Evolutionary conservation across 495 filamentous ascomycete species (phyloP).

Genomic region (Tuber microsphaerosporum): DNA sequence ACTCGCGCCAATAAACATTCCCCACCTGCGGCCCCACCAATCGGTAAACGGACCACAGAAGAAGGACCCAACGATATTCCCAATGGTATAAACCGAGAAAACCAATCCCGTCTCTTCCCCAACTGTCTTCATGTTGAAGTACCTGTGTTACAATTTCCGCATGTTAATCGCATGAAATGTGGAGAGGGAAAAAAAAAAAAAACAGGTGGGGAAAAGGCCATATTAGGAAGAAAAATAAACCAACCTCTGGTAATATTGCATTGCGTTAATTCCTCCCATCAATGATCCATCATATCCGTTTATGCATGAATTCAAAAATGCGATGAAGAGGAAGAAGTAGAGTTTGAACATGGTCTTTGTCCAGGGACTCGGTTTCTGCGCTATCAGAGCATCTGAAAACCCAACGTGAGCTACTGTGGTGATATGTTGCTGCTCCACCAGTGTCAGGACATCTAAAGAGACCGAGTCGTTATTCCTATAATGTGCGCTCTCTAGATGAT

Average conservation of each 20-base stretch:
- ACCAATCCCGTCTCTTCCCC: conserved; percentile 46
- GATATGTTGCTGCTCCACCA: conserved; percentile 33
- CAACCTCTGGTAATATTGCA: conserved; percentile 44
- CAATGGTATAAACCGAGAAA: conserved; percentile 50
- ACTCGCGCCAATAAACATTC: conserved; percentile 51
- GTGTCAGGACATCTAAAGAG: conserved; percentile 28
- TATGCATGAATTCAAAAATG: conserved; percentile 48
- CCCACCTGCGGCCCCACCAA: conserved; percentile 49
- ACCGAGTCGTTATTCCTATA: conserved; percentile 28
- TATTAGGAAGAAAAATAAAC: conserved; percentile 10
- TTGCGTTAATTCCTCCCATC: conserved; percentile 51
- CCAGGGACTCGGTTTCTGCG: conserved; percentile 43
- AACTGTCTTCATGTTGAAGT: conserved; percentile 34
- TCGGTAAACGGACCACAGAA: conserved; percentile 46
- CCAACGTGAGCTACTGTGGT: conserved; percentile 38
- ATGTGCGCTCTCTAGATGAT: conserved; percentile 27
- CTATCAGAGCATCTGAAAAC: conserved; percentile 37
- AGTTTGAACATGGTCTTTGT: conserved; percentile 44
- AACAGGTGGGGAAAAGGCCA: background rate
- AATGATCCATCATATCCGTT: conserved; percentile 57
- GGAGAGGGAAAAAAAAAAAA: background rate
- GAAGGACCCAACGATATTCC: conserved; percentile 50
- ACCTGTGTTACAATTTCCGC: conserved; percentile 17
- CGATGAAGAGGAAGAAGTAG: conserved; percentile 44
- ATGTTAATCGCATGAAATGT: conserved; percentile 1